Evolutionary conservation across 2,329 filamentous ascomycete genomes (phyloP).

Genomic region (Scorias spongiosa): DNA sequence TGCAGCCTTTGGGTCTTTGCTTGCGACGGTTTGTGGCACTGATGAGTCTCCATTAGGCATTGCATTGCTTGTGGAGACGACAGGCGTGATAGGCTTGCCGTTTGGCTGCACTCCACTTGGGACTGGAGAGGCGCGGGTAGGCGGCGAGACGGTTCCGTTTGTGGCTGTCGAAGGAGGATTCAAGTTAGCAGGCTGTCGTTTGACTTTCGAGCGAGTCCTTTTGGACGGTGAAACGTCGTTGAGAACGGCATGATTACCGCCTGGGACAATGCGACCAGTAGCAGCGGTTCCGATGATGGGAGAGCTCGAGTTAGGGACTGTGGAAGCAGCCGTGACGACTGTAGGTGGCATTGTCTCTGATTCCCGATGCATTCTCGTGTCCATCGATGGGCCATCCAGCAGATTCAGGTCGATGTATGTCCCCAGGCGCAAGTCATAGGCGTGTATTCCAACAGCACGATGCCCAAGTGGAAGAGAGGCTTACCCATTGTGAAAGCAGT

Average conservation of each 20-base stretch:
- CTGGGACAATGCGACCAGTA: neutral
- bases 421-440: too few relatives aligned
- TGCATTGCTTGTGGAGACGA: slow-evolving; percentile 43
- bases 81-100: slow-evolving; percentile 39
- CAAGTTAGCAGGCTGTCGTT: slow-evolving; percentile 6
- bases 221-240: too few relatives aligned
- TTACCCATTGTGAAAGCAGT: too few relatives aligned
- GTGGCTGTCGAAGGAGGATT: slow-evolving; percentile 22
- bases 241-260: too few relatives aligned
- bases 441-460: too few relatives aligned
- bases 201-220: too few relatives aligned
- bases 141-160: slow-evolving; percentile 27
- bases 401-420: too few relatives aligned
- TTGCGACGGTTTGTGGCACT: slow-evolving; percentile 43
- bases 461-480: too few relatives aligned
- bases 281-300: neutral
- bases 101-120: slow-evolving; percentile 26
- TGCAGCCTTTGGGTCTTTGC: slow-evolving; percentile 46
- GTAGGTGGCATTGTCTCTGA: too few relatives aligned
- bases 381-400: too few relatives aligned
- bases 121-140: slow-evolving; percentile 32
- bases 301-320: neutral
- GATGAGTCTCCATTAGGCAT: slow-evolving; percentile 36
- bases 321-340: too few relatives aligned
- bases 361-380: too few relatives aligned